Conservation (phyloP, 148 eudicot genomes). For the Rhododendron vialii region DNA sequence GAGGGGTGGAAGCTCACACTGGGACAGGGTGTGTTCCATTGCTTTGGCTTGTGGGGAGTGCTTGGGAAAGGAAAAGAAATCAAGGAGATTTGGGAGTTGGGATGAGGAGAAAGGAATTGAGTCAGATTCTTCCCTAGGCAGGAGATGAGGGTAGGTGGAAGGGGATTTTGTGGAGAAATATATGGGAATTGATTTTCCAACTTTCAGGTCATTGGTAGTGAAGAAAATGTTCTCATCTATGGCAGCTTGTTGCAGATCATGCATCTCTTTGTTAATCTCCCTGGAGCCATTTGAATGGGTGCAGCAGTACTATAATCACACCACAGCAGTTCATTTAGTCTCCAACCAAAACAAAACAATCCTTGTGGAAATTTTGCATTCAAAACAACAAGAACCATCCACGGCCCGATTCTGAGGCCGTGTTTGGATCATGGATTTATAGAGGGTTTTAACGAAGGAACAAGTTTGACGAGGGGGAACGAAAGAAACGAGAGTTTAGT, state of each 20-base stretch:
- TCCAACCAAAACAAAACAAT: background rate
- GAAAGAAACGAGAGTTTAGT: background rate
- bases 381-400: background rate
- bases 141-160: conserved; percentile 32
- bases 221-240: conserved; percentile 35
- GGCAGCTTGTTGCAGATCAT: background rate
- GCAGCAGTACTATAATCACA: background rate
- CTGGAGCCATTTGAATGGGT: background rate
- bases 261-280: background rate
- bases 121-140: conserved; percentile 49
- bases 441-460: background rate
- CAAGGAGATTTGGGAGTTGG: conserved; percentile 35
- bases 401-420: background rate
- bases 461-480: background rate
- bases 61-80: conserved; percentile 32
- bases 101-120: conserved; percentile 52
- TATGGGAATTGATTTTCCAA: conserved; percentile 36
- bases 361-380: background rate
- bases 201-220: conserved; percentile 36
- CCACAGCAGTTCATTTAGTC: background rate
- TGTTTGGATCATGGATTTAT: background rate
- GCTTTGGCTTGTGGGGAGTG: conserved; percentile 45
- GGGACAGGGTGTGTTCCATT: conserved; percentile 30
- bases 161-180: conserved; percentile 42
- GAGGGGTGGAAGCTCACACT: conserved; percentile 39